Evolutionary conservation across 1,139 yeast genomes (phyloP), one percentile per base, ranked within the genome.

Genomic region (Petasospora fabianii): DNA sequence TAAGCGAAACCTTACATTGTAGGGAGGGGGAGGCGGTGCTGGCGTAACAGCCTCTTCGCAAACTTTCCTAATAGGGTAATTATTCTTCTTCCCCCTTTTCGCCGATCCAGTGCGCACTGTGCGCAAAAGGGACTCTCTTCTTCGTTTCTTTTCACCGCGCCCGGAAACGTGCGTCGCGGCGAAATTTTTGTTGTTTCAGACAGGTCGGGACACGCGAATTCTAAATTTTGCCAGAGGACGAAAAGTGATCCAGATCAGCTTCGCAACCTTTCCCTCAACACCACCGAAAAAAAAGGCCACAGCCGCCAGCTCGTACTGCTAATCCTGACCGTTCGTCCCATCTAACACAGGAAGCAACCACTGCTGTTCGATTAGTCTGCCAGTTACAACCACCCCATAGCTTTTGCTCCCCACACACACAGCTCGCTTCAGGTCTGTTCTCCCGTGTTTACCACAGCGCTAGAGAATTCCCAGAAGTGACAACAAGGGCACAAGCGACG

Each of bases 231-330:
- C 32, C 32, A 20, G 17, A 16, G 27, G 27, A 20, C 32, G 31
- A 32, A 36, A 28, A 28, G 32, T 37, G 40, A 37, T 37, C 40
- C 34, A 35, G 36, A 37, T 37, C 40, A 37, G 30, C 32, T 18
- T 34, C 36, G 35, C 36, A 32, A 37, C 36, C 32, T 32, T 32
- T 32, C 34, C 40, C 16, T 37, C 34, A 30, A 19, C 24, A 20
- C 32, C 32, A 20, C 26, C 14, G 10, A 26, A 8, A 26, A 16
- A 15, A 13, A 15, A 20, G 10, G 22, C 22, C 22, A 20, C 22
- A n/a, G n/a, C n/a, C n/a, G n/a, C 22, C 15, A 16, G 21, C n/a
- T 17, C 30, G 11, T 7, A 9, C 17, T 20, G 22, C 22, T 20
- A 10, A n/a, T n/a, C n/a, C n/a, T n/a, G n/a, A n/a, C n/a, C n/a